Conservation (phyloP, 1,284 basidiomycete genomes). For the Austroboletus olivaceoglutinosus region DNA sequence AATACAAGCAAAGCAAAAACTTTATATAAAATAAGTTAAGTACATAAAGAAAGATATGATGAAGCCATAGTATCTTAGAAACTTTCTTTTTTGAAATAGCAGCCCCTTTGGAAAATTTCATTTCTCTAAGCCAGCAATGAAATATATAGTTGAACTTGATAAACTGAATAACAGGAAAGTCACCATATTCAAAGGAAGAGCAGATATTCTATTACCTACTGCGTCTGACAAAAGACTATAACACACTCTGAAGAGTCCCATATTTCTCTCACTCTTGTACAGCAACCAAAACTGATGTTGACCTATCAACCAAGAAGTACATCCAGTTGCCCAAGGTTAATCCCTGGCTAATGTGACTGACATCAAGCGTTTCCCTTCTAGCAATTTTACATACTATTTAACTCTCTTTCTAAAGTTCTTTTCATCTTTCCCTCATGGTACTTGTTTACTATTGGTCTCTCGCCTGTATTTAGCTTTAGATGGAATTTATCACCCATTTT, state of each 20-base stretch:
- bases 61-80: too few relatives aligned
- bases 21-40: too few relatives aligned
- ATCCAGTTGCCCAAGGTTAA: conserved; percentile 48
- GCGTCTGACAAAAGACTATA: conserved; percentile 50
- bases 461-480: conserved; percentile 65
- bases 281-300: conserved; percentile 50
- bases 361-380: conserved; percentile 63
- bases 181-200: too few relatives aligned
- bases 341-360: conserved; percentile 47
- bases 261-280: conserved; percentile 49
- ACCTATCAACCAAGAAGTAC: conserved; percentile 45
- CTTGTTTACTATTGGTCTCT: conserved; percentile 68
- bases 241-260: conserved; percentile 52
- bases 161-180: too few relatives aligned
- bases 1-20: too few relatives aligned
- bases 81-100: too few relatives aligned
- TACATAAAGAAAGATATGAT: too few relatives aligned
- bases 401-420: conserved; percentile 63
- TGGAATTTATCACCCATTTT: conserved; percentile 64
- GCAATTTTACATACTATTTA: conserved; percentile 63
- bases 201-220: too few relatives aligned
- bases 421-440: conserved; percentile 65
- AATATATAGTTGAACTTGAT: too few relatives aligned
- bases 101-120: too few relatives aligned
- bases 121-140: too few relatives aligned